Conservation (phyloP, 1,284 basidiomycete genomes). For the Clitocybe nebularis region DNA sequence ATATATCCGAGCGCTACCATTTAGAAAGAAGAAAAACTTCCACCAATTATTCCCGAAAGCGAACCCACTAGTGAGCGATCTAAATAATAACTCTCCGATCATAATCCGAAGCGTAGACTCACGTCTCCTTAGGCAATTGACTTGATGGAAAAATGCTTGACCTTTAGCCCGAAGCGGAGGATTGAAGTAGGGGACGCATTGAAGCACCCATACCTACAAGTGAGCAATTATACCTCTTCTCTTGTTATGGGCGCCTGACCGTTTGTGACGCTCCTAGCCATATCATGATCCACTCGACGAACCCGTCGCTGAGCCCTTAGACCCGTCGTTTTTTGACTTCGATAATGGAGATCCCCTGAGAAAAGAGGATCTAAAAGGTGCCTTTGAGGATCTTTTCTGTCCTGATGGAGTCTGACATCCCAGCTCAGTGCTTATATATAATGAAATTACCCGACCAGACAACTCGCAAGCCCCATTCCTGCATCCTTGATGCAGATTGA, state of each 20-base stretch:
- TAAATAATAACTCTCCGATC: background rate
- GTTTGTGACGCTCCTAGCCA: constrained; percentile 43
- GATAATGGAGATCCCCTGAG: constrained; percentile 66
- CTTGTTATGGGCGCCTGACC: too few species aligned
- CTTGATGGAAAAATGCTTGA: constrained; percentile 83
- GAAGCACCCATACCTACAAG: constrained; percentile 89
- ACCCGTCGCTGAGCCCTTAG: constrained; percentile 74
- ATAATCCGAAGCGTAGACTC: background rate
- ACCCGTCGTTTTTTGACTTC: constrained; percentile 89
- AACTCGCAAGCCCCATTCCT: background rate
- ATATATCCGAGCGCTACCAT: constrained; percentile 91
- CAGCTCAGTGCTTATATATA: constrained; percentile 3
- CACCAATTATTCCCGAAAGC: constrained; percentile 74
- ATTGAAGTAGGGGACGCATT: constrained; percentile 91
- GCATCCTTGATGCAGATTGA: background rate
- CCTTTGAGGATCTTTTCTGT: constrained; percentile 13
- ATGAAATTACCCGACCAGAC: constrained; percentile 4
- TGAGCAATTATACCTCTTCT: constrained; percentile 29
- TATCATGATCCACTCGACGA: constrained; percentile 92
- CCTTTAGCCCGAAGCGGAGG: constrained; percentile 89
- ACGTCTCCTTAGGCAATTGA: constrained; percentile 63
- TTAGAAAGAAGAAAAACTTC: constrained; percentile 84
- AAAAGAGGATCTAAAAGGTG: constrained; percentile 71
- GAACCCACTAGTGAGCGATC: constrained; percentile 60
- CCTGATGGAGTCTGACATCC: background rate